A percentile compares a stretch with the other conserved stretches of the same genome.
Evolutionary conservation across 2,329 filamentous ascomycete genomes (phyloP).

Genomic region (Neofusicoccum sp.): DNA sequence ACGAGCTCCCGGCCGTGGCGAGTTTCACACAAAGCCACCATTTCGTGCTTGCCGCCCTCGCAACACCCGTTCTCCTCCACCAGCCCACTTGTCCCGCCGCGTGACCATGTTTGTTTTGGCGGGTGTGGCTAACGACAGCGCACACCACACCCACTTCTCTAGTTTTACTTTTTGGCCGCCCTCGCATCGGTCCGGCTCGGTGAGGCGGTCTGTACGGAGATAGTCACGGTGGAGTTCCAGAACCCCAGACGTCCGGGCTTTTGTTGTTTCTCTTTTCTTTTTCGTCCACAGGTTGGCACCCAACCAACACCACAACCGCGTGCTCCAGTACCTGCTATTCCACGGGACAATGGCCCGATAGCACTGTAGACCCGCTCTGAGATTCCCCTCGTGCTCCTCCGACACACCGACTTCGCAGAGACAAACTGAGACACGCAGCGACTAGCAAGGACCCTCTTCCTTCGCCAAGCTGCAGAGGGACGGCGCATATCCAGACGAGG

Average conservation of each 20-base stretch:
- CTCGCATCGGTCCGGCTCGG: conserved; percentile 8
- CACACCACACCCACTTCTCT: background rate
- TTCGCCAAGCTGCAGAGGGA: background rate
- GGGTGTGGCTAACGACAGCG: background rate
- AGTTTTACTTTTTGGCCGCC: background rate
- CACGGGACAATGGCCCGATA: background rate
- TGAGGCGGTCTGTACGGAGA: background rate
- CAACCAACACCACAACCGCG: background rate
- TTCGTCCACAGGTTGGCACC: background rate
- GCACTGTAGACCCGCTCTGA: background rate
- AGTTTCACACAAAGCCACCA: conserved; percentile 7
- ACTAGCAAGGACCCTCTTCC: too few species aligned
- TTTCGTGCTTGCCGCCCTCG: background rate
- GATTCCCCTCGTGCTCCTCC: background rate
- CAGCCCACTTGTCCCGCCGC: background rate
- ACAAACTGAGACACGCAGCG: background rate
- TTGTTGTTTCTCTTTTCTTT: background rate
- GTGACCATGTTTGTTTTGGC: background rate
- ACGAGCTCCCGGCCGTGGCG: background rate
- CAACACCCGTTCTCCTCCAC: too few species aligned
- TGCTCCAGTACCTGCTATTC: background rate
- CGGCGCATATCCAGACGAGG: background rate
- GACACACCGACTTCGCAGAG: background rate
- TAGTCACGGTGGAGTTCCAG: background rate
- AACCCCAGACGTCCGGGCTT: background rate